phyloP scores from a whole-genome alignment of 2,329 filamentous ascomycete species.

The Colletotrichum tabaci region DNA sequence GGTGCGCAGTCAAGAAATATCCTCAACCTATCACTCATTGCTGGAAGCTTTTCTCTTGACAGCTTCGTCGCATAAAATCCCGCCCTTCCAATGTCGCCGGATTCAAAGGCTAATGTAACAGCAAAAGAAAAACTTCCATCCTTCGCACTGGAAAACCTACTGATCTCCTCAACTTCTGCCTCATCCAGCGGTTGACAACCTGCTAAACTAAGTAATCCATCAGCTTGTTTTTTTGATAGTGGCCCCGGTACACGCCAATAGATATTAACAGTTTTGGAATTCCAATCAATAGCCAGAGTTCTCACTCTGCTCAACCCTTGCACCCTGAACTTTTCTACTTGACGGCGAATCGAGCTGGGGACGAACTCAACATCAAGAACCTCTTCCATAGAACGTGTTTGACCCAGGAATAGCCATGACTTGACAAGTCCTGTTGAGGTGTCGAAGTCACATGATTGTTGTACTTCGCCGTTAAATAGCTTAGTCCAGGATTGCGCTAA shows the following conservation, averaged over 20 bases:
- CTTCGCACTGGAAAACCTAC: not conserved
- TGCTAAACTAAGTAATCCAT: not conserved
- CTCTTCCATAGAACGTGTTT: not conserved
- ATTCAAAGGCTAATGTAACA: not conserved
- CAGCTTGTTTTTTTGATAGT: not conserved
- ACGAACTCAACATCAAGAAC: not conserved
- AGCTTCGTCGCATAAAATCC: not conserved
- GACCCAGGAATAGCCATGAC: not conserved
- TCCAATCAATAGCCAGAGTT: not conserved
- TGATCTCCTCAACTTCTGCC: not conserved
- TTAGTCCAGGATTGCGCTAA: not conserved
- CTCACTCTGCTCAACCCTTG: not conserved
- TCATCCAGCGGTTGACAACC: not conserved
- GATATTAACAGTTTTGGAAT: not conserved
- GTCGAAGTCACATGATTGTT: not conserved
- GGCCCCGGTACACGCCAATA: not conserved
- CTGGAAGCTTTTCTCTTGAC: not conserved
- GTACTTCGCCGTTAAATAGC: not conserved
- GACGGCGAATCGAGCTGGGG: not conserved
- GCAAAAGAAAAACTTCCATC: not conserved
- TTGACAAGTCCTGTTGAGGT: not conserved
- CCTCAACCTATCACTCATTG: not conserved
- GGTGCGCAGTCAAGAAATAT: not conserved
- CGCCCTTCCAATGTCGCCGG: not conserved
- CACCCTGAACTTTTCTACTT: not conserved